Evolutionary conservation across 2,329 filamentous ascomycete species (phyloP).

Genomic region (Calcarisporium arbuscula): DNA sequence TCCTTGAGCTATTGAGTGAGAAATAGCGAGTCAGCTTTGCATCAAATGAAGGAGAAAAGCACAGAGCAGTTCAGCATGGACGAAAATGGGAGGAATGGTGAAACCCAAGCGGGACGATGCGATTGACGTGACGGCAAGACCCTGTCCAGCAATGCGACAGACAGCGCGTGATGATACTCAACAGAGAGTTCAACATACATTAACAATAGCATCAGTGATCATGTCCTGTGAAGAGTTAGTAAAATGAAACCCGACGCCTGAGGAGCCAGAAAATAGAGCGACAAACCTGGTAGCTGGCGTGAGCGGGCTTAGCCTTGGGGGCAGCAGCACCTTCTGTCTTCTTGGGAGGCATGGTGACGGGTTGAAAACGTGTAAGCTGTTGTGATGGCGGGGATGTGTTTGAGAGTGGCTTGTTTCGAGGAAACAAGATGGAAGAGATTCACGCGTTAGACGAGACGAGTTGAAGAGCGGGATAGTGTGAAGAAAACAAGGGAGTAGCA

Average conservation of each 20-base stretch:
- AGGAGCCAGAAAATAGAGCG: slow-evolving; percentile 1
- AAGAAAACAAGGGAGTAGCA: slow-evolving; percentile 32
- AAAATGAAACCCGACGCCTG: slow-evolving; percentile 10
- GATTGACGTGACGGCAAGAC: slow-evolving; percentile 15
- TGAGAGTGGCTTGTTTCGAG: slow-evolving; percentile 6
- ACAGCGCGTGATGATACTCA: slow-evolving; percentile 15
- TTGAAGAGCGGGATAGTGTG: slow-evolving; percentile 14
- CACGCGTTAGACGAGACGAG: slow-evolving; percentile 12
- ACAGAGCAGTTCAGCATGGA: too few species aligned
- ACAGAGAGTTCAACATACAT: slow-evolving; percentile 39
- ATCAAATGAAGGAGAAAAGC: slow-evolving; percentile 10
- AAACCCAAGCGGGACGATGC: too few species aligned
- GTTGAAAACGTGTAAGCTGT: slow-evolving; percentile 16
- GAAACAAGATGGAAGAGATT: slow-evolving; percentile 14
- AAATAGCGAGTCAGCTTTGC: slow-evolving; percentile 31
- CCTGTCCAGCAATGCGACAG: slow-evolving; percentile 27
- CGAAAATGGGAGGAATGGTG: too few species aligned
- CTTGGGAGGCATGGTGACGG: slow-evolving; percentile 52
- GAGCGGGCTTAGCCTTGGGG: slow-evolving; percentile 26
- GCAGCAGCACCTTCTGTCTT: slow-evolving; percentile 37
- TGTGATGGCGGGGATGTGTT: slow-evolving; percentile 14
- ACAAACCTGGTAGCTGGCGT: slow-evolving; percentile 55
- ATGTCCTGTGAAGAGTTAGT: slow-evolving; percentile 40
- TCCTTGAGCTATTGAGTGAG: slow-evolving; percentile 49
- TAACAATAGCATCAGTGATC: slow-evolving; percentile 56